Base-by-base conservation (phyloP, 768 basidiomycete genomes). In the Lentinula boryana region DNA sequence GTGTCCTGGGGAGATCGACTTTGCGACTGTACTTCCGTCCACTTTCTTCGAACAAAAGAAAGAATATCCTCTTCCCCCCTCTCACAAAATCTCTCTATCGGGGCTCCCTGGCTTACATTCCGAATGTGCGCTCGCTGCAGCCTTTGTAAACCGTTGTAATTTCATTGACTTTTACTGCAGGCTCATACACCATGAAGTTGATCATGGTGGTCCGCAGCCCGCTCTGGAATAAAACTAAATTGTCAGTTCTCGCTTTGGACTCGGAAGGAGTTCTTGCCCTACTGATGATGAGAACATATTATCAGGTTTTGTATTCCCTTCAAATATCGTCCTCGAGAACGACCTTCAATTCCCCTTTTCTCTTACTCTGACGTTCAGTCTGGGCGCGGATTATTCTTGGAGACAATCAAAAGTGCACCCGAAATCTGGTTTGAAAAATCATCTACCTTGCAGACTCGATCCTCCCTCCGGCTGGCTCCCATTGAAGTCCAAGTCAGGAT, bases 181-280 rank as follows among this genome's bases (percentile, higher is more conserved):
- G 55, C 55, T 56, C 55, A 12, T 89, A 87, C 65, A 69, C 71
- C 1, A 64, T 89, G 4, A 75, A 69, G 5, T 70, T 88, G 16
- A 68, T 68, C 46, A 63, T 81, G 73, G 75, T 50, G 67, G 68
- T 7, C 75, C 75, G 5, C 71, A 71, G 44, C 71, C 70, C 55
- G 1, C 71, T 85, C 41, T 77, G 81, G 71, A 80, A 74, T 13
- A 77, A 74, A 31, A 77, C 68, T 13, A 79, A 81, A 69, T 71
- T 66, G 86, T 86, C 64, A 48, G 57, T 57, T 6, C 4, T 63
- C 10, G 44, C 51, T 43, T 53, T 16, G 36, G 27, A 41, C n/a
- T 31, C 2, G 2, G 1, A 7, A 13, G 27, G 9, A 4, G 23
- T 51, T 7, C 41, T 43, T n/a, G 15, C 7, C 15, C 41, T 43